phyloP scores from a whole-genome alignment of 2,329 filamentous ascomycete species.

The Elsinoe batatas region DNA sequence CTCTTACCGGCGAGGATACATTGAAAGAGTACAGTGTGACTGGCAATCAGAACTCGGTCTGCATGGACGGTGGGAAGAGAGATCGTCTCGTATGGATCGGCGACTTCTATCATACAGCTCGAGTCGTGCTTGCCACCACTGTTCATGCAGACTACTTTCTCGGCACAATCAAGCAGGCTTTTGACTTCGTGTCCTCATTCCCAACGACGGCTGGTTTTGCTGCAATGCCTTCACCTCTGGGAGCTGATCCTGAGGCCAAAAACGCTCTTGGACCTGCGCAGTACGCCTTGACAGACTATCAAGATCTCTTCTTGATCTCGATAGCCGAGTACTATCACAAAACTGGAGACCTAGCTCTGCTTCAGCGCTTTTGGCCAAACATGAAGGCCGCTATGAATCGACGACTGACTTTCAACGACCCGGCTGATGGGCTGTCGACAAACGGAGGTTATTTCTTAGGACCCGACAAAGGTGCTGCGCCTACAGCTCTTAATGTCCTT shows the following conservation, averaged over 20 bases:
- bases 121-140: conserved; percentile 30
- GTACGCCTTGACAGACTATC: conserved; percentile 24
- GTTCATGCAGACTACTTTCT: conserved; percentile 27
- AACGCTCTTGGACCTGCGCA: background rate
- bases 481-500: conserved; percentile 21
- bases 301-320: conserved; percentile 24
- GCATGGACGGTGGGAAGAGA: conserved; percentile 35
- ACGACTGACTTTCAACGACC: conserved; percentile 22
- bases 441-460: conserved; percentile 22
- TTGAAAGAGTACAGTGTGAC: conserved; percentile 32
- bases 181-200: background rate
- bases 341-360: conserved; percentile 18
- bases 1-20: conserved; percentile 20
- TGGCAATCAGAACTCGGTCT: conserved; percentile 28
- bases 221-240: conserved; percentile 14
- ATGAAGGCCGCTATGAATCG: conserved; percentile 21
- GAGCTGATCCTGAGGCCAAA: conserved; percentile 13
- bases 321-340: conserved; percentile 24
- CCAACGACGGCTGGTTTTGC: conserved; percentile 15
- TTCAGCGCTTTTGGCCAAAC: conserved; percentile 20
- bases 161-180: conserved; percentile 21
- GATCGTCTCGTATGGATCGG: conserved; percentile 36
- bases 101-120: conserved; percentile 34
- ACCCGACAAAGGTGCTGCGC: conserved; percentile 24
- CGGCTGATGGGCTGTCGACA: conserved; percentile 20